These are phyloP conservation scores for Termitomyces sp. DNA, from an alignment of 768 basidiomycete genomes.

Conservation along the genomic window DNA sequence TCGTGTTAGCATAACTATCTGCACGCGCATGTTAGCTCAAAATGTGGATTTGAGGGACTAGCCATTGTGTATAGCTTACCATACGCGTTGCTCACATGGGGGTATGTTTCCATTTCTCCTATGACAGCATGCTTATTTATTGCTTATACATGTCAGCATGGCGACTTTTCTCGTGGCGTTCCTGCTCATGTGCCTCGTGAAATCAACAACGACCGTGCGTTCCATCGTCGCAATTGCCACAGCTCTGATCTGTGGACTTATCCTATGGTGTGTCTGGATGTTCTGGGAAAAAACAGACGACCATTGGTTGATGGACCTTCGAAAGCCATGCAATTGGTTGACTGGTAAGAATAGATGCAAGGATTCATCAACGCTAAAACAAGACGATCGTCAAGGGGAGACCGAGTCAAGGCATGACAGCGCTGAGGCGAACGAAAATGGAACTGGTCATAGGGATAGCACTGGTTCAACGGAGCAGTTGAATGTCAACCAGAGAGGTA, in stretches of 20 bases:
- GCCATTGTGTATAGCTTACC: slow-evolving; percentile 13
- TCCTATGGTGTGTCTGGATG: slow-evolving; percentile 4
- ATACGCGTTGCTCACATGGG: slow-evolving; percentile 11
- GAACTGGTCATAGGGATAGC: too few relatives aligned
- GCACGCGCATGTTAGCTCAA: background rate
- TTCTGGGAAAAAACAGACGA: background rate
- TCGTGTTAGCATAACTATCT: background rate
- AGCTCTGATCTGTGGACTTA: background rate
- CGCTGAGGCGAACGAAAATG: too few relatives aligned
- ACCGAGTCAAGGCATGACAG: background rate
- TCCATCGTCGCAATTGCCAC: background rate
- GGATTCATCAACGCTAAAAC: background rate
- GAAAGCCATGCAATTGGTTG: background rate
- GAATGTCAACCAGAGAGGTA: background rate
- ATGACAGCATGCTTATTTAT: background rate
- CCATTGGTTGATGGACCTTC: background rate
- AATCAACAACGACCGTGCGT: background rate
- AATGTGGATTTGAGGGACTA: background rate
- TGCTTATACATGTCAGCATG: background rate
- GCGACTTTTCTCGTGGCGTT: slow-evolving; percentile 1
- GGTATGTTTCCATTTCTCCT: background rate
- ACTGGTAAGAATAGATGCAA: background rate
- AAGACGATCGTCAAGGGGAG: background rate
- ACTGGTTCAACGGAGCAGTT: background rate
- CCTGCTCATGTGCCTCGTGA: slow-evolving; percentile 4